These are phyloP conservation scores for Aspergillus nomiae DNA, from an alignment of 2,329 filamentous ascomycete species.

Conservation along the genomic window DNA sequence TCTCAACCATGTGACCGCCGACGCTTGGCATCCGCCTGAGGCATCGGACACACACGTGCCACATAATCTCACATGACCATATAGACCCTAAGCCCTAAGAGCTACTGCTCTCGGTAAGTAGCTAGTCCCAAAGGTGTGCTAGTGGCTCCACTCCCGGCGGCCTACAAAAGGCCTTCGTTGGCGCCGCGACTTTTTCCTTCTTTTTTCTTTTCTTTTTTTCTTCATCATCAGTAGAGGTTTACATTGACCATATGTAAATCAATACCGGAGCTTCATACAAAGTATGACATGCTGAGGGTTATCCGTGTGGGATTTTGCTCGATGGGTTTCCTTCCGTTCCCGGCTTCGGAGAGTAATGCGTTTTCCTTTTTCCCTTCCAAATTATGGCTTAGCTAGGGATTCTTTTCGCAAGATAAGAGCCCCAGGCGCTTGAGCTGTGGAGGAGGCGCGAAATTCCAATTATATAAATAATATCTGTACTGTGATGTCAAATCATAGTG, in stretches of 20 bases:
- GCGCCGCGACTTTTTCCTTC: constrained; percentile 15
- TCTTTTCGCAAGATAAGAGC: constrained; percentile 35
- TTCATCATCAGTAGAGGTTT: constrained; percentile 56
- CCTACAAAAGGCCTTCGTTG: constrained; percentile 32
- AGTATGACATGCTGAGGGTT: constrained; percentile 53
- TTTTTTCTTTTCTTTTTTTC: constrained; percentile 41
- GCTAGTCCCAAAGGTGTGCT: constrained; percentile 26
- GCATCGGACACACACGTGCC: not conserved
- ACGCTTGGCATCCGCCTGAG: not conserved
- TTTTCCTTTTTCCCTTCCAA: constrained; percentile 48
- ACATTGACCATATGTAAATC: constrained; percentile 52
- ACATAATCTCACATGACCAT: not conserved
- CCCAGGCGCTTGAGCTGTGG: constrained; percentile 50
- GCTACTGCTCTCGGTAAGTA: constrained; percentile 6
- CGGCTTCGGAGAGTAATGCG: constrained; percentile 49
- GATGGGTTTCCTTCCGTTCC: constrained; percentile 54
- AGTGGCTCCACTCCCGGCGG: constrained; percentile 18
- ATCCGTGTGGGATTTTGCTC: constrained; percentile 43
- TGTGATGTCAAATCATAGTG: not conserved
- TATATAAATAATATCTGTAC: constrained; percentile 8
- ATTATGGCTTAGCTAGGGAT: constrained; percentile 49
- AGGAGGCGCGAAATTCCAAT: constrained; percentile 48
- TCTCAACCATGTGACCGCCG: constrained; percentile 16
- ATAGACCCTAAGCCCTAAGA: constrained; percentile 15
- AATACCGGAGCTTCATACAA: constrained; percentile 49